These are phyloP conservation scores for Cordia subcordata DNA, from an alignment of 257 asterid species.

Conservation along the genomic window DNA sequence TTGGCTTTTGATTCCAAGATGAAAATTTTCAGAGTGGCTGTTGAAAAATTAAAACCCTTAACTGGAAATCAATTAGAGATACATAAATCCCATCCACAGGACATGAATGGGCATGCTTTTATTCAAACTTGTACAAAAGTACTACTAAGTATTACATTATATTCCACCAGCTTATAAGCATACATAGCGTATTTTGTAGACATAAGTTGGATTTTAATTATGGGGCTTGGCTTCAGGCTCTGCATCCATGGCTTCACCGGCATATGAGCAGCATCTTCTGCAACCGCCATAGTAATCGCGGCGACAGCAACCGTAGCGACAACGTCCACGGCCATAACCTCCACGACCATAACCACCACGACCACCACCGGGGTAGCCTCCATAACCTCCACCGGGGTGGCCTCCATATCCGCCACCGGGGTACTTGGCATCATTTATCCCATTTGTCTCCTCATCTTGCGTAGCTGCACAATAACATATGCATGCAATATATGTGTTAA, in stretches of 20 bases:
- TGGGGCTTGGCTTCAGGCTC: not conserved
- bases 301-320: not conserved
- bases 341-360: constrained; percentile 6
- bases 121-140: not conserved
- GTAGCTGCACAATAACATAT: constrained; percentile 6
- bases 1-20: too few relatives aligned
- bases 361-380: not conserved
- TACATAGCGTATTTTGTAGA: too few relatives aligned
- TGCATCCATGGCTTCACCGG: not conserved
- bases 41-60: too few relatives aligned
- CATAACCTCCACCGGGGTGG: constrained; percentile 1
- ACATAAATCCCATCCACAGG: not conserved
- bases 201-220: not conserved
- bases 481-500: not conserved
- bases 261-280: not conserved
- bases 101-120: not conserved
- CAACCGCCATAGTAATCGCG: not conserved
- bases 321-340: not conserved
- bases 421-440: constrained; percentile 3
- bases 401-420: constrained; percentile 1
- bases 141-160: too few relatives aligned
- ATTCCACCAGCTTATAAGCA: too few relatives aligned
- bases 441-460: not conserved
- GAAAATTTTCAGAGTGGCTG: too few relatives aligned
- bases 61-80: too few relatives aligned